Evolutionary conservation across 2,329 filamentous ascomycete genomes (phyloP), one percentile per base, ranked within the genome.

Genomic region (Peltaster fructicola): DNA sequence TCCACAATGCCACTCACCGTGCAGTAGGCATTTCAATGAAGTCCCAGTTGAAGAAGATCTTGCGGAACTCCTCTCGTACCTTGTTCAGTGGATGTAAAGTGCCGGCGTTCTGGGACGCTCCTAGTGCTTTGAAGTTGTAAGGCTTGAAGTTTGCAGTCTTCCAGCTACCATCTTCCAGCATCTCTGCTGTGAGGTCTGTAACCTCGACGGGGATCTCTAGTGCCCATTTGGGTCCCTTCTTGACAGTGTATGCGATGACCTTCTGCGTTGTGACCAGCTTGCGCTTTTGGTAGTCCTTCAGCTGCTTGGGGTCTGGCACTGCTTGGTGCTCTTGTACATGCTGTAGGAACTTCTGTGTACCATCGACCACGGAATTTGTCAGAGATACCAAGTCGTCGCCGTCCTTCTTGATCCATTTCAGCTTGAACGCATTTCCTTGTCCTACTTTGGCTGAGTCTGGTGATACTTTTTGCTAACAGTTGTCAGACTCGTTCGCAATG

Each of bases 1-100:
- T 11, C n/a, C n/a, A n/a, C n/a, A n/a, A n/a, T n/a, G n/a, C n/a
- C n/a, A 34, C 51, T 32, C 43, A 63, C 57, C 79, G 71, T 56
- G 77, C 76, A 24, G 85, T 93, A 8, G 84, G 79, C 88, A 98
- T 95, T 61, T 98, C 88, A 45, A 85, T 74, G 59, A 95, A 98
- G 26, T 85, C 88, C 73, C 92, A 91, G 51, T 92, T 82, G 57
- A 98, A 95, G 71, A 98, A 98, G 49, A 98, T 93, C 48, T 88
- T 78, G 30, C 88, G 67, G 66, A 98, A 92, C 56, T 95, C 88
- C 43, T 80, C 69, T 40, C 88, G 76, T 42, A 95, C 85, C 62
- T 95, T 95, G 59, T 82, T 93, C 39, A 98, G 35, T 4, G 59
- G 59, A 41, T 63, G 59, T 34, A 63, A 37, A 17, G 56, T 53